A percentile compares a stretch with the other conserved stretches of the same genome.
phyloP scores from a whole-genome alignment of 2,329 filamentous ascomycete species.

The Beauveria sp. region DNA sequence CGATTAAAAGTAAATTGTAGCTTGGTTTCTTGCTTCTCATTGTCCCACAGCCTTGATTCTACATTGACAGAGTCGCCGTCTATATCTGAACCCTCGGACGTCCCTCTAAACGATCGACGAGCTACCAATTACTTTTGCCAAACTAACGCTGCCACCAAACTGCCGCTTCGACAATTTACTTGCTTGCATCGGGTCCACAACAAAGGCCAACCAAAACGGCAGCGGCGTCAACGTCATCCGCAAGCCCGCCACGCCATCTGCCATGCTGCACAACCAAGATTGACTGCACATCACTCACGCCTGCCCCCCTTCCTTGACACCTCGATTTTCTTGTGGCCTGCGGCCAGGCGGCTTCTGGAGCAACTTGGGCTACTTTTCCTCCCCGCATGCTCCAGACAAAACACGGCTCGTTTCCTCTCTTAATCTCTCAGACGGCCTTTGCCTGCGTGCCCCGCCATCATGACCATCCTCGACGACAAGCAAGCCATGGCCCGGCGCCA shows the following conservation, averaged over 20 bases:
- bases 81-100: background rate
- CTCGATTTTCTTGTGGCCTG: background rate
- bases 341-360: background rate
- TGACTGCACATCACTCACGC: background rate
- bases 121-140: background rate
- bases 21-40: background rate
- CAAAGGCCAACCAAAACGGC: background rate
- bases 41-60: background rate
- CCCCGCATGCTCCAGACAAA: background rate
- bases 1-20: no score
- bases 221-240: background rate
- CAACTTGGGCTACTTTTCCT: background rate
- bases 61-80: background rate
- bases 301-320: background rate
- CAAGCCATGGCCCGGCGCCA: conserved; percentile 16
- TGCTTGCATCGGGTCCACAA: background rate
- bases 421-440: background rate
- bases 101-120: background rate
- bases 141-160: background rate
- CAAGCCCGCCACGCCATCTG: background rate
- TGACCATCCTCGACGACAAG: conserved; percentile 23
- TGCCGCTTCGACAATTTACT: background rate
- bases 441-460: conserved; percentile 12
- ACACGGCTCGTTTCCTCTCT: background rate
- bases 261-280: background rate